Conservation (phyloP, 495 filamentous ascomycete genomes). For the Xylaria telfairii region DNA sequence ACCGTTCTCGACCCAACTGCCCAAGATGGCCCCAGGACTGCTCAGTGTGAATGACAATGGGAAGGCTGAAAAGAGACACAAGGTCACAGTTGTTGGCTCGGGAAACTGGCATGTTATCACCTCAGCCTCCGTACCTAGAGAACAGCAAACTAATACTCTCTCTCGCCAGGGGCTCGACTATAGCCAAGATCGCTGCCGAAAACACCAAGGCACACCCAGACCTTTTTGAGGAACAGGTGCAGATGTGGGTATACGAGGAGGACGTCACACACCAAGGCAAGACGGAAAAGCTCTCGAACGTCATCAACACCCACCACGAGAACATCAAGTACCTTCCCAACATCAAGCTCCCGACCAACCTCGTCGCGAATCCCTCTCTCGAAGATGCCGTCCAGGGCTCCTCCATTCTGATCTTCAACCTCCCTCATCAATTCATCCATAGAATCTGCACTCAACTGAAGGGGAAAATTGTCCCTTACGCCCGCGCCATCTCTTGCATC, state of each 20-base stretch:
- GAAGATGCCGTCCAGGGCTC: slow-evolving; percentile 80
- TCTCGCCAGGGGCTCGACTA: slow-evolving; percentile 79
- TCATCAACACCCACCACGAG: slow-evolving; percentile 94
- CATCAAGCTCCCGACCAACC: slow-evolving; percentile 81
- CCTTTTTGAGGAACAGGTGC: slow-evolving; percentile 84
- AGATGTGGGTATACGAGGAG: slow-evolving; percentile 98
- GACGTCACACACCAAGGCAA: slow-evolving; percentile 74
- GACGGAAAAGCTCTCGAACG: slow-evolving; percentile 80
- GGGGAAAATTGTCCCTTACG: slow-evolving; percentile 88
- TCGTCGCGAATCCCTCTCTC: slow-evolving; percentile 89
- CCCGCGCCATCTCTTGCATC: slow-evolving; percentile 94
- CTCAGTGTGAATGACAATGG: slow-evolving; percentile 26
- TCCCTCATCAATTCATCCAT: slow-evolving; percentile 97
- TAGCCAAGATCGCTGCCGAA: slow-evolving; percentile 95
- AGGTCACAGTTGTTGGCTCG: slow-evolving; percentile 91
- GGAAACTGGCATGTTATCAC: slow-evolving; percentile 81
- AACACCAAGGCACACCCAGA: slow-evolving; percentile 78
- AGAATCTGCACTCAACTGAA: slow-evolving; percentile 83
- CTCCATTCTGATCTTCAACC: slow-evolving; percentile 92
- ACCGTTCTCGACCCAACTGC: slow-evolving; percentile 10
- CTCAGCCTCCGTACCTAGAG: neutral
- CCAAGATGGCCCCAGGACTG: slow-evolving; percentile 25
- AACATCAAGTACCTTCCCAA: slow-evolving; percentile 96
- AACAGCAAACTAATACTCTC: slow-evolving; percentile 7
- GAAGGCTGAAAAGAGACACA: slow-evolving; percentile 72